Evolutionary conservation across 2,329 filamentous ascomycete species (phyloP), one percentile per base, ranked within the genome.

Genomic region (Neurospora sp.): DNA sequence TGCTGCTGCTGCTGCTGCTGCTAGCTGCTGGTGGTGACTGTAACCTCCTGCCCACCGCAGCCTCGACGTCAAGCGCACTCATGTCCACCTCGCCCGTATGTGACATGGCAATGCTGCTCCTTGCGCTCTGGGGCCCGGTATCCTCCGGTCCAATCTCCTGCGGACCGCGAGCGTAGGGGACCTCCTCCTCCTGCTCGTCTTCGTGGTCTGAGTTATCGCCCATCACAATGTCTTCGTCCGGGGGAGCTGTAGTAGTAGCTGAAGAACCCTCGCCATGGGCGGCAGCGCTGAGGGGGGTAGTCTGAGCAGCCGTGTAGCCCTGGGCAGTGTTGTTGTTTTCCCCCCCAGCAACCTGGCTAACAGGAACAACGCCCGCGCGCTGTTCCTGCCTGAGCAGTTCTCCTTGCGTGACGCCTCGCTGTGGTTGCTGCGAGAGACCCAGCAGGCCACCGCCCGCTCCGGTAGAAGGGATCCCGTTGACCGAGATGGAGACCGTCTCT

Each of bases 351-450:
- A 88, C 81, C 77, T 91, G 89, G 70, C 84, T 87, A 40, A 89
- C 86, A 33, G 92, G 91, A 6, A 95, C 90, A 17, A 95, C 88
- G 43, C 92, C 92, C 1, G 91, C 91, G 77, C 91, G 88, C 80
- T 96, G 93, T 79, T 96, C 93, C 80, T 96, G 91, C n/a, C 93
- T 85, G 33, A 96, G 83, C 28, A 96, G 84, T 79, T 96, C 93
- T 66, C 92, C 92, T 80, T 97, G 93, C 0, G 92, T 94, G 68
- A 94, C 87, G 38, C 87, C 91, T 62, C 85, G 77, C 73, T 77
- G 75, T 69, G 6, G 52, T 33, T 62, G 52, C 52, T 62, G 75
- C 70, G 46, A 75, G 70, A 66, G 72, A 67, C 39, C 70, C 33
- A 40, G 36, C 36, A 15, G 46, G 15, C 65, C 19, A 66, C 66